Percentiles rank a stretch among this genome's conserved stretches.
Conservation (phyloP, 306 rosid genomes). For the Quercus ilex region DNA sequence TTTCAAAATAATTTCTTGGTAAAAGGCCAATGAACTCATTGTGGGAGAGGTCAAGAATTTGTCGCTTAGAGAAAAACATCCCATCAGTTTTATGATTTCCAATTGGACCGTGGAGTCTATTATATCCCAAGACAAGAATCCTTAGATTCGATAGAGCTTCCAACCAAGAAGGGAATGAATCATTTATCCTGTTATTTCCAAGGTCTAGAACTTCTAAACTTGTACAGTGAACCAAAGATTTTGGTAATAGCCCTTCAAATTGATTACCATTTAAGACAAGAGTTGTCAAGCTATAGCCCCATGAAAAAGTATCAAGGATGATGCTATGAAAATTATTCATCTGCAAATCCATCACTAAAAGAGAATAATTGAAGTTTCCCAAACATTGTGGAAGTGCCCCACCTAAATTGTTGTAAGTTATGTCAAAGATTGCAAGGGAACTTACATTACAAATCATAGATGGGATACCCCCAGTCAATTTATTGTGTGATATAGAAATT, state of each 20-base stretch:
- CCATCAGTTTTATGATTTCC: no score
- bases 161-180: no score
- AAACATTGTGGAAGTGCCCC: slow-evolving; percentile 33
- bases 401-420: slow-evolving; percentile 7
- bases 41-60: no score
- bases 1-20: slow-evolving; percentile 19
- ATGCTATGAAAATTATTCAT: slow-evolving; percentile 25
- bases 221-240: slow-evolving; percentile 1
- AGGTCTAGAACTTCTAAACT: no score
- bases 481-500: slow-evolving; percentile 24
- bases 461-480: background rate
- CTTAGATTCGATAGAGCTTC: no score
- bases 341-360: slow-evolving; percentile 20
- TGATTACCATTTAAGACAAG: slow-evolving; percentile 26
- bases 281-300: background rate
- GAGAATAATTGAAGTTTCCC: background rate
- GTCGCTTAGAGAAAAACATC: no score
- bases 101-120: no score
- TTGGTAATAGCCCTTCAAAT: slow-evolving; percentile 31
- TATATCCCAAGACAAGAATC: no score
- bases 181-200: no score
- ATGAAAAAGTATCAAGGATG: background rate
- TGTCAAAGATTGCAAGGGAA: background rate
- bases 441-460: slow-evolving; percentile 6
- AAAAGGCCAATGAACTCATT: slow-evolving; percentile 5